Conservation (phyloP, 306 rosid species). For the Dryas alaskensis region DNA sequence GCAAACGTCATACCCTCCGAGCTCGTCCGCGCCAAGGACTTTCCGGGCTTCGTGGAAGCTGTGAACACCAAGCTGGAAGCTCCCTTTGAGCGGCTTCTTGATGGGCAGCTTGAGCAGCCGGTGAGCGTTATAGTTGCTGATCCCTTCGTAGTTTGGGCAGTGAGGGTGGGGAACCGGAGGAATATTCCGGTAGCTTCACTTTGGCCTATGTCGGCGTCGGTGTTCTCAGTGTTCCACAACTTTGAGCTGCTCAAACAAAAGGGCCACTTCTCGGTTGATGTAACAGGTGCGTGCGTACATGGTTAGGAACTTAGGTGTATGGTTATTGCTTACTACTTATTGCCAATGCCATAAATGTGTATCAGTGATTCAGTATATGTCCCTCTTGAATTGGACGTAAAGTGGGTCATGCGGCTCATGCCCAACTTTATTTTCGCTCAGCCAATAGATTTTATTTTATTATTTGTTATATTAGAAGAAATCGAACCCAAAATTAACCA, state of each 20-base stretch:
- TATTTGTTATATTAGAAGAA: too few species aligned
- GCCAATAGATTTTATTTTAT: too few species aligned
- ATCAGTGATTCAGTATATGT: too few species aligned
- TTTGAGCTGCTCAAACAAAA: constrained; percentile 26
- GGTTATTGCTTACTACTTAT: not conserved
- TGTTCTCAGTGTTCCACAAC: constrained; percentile 12
- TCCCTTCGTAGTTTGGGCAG: constrained; percentile 26
- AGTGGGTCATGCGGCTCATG: too few species aligned
- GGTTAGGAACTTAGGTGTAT: not conserved
- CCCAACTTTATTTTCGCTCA: too few species aligned
- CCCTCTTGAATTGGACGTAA: too few species aligned
- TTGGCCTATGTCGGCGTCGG: constrained; percentile 37
- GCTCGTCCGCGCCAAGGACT: constrained; percentile 23
- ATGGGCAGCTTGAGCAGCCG: constrained; percentile 18
- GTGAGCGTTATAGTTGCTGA: constrained; percentile 24
- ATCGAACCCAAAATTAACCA: too few species aligned
- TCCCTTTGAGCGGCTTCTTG: constrained; percentile 34
- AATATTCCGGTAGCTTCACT: constrained; percentile 44
- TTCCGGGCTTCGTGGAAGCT: constrained; percentile 19
- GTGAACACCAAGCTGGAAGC: constrained; percentile 35
- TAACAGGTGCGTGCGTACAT: constrained; percentile 21
- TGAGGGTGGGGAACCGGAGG: constrained; percentile 27
- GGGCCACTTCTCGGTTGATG: constrained; percentile 29
- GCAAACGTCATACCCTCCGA: constrained; percentile 46
- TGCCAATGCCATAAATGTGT: too few species aligned